A percentile compares a stretch with the other conserved stretches of the same genome.
These are phyloP conservation scores for Peniophora sp. DNA, from an alignment of 1,284 basidiomycete species.

Conservation along the genomic window DNA sequence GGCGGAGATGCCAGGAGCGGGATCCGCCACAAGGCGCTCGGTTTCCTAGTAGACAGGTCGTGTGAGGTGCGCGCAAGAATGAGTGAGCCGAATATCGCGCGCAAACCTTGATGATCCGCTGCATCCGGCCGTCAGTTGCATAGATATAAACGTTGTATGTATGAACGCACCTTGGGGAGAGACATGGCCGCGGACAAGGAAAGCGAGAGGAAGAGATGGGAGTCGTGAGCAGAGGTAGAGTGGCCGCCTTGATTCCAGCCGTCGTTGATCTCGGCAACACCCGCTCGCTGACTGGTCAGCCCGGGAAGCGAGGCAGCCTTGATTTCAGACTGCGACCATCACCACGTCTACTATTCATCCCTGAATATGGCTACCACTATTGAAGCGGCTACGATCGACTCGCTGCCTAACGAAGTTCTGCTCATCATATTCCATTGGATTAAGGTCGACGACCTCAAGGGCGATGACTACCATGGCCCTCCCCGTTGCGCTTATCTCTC, in stretches of 20 bases:
- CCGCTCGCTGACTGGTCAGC: not conserved
- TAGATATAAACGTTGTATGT: not conserved
- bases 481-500: not conserved
- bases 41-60: conserved; percentile 66
- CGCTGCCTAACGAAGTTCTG: no score
- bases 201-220: not conserved
- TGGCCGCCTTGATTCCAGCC: no score
- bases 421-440: no score
- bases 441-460: not conserved
- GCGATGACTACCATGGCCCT: not conserved
- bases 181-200: conserved; percentile 14
- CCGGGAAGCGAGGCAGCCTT: not conserved
- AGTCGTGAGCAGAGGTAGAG: no score
- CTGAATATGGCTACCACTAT: no score
- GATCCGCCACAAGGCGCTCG: conserved; percentile 90
- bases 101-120: conserved; percentile 53
- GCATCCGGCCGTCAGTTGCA: conserved; percentile 7
- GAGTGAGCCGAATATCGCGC: conserved; percentile 5
- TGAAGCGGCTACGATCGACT: no score
- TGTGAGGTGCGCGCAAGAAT: conserved; percentile 1
- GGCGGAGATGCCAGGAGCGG: conserved; percentile 93
- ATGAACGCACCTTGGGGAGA: conserved; percentile 21
- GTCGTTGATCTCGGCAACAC: no score
- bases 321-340: not conserved
- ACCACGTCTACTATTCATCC: no score